These are phyloP conservation scores for Globisporangium emineosum DNA, from an alignment of 352 stramenopile species.

Conservation along the genomic window DNA sequence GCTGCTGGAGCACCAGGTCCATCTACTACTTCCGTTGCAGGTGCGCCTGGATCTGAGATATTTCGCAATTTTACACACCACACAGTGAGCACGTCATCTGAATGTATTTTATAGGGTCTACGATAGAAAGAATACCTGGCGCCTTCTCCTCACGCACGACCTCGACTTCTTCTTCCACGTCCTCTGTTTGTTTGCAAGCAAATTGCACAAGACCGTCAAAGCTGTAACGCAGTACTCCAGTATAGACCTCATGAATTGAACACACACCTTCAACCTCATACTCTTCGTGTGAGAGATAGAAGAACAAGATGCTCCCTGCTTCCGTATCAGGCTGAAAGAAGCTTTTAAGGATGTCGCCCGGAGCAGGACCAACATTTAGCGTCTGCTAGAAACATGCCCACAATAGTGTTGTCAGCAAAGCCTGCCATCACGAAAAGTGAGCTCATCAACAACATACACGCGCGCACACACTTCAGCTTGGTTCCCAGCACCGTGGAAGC, in stretches of 20 bases:
- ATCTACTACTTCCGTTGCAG: neutral
- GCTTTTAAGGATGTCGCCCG: slow-evolving; percentile 35
- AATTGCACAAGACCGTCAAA: neutral
- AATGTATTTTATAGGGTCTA: too few species aligned
- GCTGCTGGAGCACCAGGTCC: neutral
- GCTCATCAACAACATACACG: neutral
- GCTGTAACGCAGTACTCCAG: neutral
- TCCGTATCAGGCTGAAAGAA: slow-evolving; percentile 62
- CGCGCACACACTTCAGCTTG: slow-evolving; percentile 31
- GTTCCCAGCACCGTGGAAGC: slow-evolving; percentile 30
- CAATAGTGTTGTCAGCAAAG: neutral
- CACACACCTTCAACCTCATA: slow-evolving; percentile 59
- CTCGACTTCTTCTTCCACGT: slow-evolving; percentile 81
- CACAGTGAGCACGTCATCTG: neutral
- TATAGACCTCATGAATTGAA: neutral
- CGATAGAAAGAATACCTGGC: too few species aligned
- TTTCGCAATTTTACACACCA: neutral
- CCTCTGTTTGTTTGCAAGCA: slow-evolving; percentile 33
- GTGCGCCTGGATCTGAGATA: neutral
- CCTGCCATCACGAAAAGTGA: neutral
- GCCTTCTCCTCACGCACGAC: slow-evolving; percentile 31
- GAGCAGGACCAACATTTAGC: slow-evolving; percentile 21
- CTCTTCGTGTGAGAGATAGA: slow-evolving; percentile 63
- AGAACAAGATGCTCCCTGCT: slow-evolving; percentile 74
- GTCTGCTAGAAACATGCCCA: slow-evolving; percentile 4